Percentiles rank a stretch among this genome's conserved stretches.
Conservation (phyloP, 2,329 filamentous ascomycete genomes). For the Celoporthe dispersa region DNA sequence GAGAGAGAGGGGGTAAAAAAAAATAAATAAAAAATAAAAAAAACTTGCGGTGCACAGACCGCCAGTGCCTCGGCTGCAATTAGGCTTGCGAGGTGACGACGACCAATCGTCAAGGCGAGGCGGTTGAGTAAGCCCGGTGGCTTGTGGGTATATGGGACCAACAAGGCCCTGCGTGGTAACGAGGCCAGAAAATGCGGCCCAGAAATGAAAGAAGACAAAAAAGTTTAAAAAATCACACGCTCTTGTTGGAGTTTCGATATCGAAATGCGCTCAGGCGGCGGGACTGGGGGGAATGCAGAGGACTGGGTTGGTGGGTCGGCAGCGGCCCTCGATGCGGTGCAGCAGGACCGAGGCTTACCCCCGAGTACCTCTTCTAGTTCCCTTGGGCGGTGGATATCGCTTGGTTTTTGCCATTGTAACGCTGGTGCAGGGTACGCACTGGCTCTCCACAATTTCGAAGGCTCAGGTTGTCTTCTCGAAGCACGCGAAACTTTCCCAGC, state of each 20-base stretch:
- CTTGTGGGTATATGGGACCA: not conserved
- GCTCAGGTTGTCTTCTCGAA: conserved; percentile 28
- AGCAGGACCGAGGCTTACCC: not conserved
- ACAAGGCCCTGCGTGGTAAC: not conserved
- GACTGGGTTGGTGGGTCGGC: not conserved
- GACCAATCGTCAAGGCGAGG: not conserved
- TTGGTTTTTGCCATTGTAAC: conserved; percentile 14
- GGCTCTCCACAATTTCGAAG: conserved; percentile 25
- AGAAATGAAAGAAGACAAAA: not conserved
- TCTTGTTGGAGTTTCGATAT: not conserved
- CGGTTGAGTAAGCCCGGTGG: not conserved
- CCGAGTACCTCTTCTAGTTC: not conserved
- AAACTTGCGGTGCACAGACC: conserved; percentile 4
- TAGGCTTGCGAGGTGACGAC: not conserved
- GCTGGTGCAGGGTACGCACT: conserved; percentile 3
- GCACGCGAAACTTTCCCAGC: conserved; percentile 27
- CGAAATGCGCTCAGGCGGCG: not conserved
- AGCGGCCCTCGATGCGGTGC: conserved; percentile 21
- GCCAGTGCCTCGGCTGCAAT: not conserved
- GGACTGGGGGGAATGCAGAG: not conserved
- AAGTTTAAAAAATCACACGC: not conserved
- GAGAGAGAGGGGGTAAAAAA: not conserved
- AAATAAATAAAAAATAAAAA: not conserved
- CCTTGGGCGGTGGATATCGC: conserved; percentile 13
- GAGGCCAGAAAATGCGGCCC: conserved; percentile 14